These are phyloP conservation scores for Colletotrichum truncatum DNA, from an alignment of 2,329 filamentous ascomycete genomes.

Conservation along the genomic window DNA sequence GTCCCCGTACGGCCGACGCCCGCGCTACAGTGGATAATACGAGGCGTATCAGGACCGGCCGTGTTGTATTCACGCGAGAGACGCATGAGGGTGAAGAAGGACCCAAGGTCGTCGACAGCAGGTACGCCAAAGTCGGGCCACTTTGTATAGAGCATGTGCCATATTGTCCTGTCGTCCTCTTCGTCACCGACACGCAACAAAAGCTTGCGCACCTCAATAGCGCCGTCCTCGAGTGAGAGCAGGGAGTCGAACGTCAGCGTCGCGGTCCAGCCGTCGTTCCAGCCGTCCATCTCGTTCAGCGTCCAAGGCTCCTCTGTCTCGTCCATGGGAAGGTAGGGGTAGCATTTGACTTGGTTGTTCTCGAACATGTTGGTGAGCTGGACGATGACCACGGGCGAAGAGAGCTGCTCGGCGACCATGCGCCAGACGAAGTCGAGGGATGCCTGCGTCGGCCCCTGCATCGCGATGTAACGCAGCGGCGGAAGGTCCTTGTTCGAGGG, in stretches of 20 bases:
- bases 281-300: conserved; percentile 71
- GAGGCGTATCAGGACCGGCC: conserved; percentile 60
- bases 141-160: conserved; percentile 84
- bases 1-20: conserved; percentile 95
- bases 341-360: conserved; percentile 82
- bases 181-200: conserved; percentile 61
- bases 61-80: conserved; percentile 69
- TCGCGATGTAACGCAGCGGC: conserved; percentile 81
- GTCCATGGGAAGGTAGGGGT: conserved; percentile 81
- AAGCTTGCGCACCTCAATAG: conserved; percentile 80
- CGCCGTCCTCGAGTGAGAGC: conserved; percentile 63
- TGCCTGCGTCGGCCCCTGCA: conserved; percentile 85
- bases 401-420: conserved; percentile 86
- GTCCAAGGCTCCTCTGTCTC: conserved; percentile 60
- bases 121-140: conserved; percentile 95
- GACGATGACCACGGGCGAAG: conserved; percentile 81
- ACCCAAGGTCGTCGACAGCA: conserved; percentile 70
- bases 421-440: conserved; percentile 90
- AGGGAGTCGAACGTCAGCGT: conserved; percentile 73
- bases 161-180: conserved; percentile 61
- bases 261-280: conserved; percentile 74
- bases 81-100: conserved; percentile 75
- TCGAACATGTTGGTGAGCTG: conserved; percentile 95
- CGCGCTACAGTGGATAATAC: conserved; percentile 88
- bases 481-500: conserved; percentile 46